Evolutionary conservation across 768 basidiomycete species (phyloP).

Genomic region (Podaxis sp.): DNA sequence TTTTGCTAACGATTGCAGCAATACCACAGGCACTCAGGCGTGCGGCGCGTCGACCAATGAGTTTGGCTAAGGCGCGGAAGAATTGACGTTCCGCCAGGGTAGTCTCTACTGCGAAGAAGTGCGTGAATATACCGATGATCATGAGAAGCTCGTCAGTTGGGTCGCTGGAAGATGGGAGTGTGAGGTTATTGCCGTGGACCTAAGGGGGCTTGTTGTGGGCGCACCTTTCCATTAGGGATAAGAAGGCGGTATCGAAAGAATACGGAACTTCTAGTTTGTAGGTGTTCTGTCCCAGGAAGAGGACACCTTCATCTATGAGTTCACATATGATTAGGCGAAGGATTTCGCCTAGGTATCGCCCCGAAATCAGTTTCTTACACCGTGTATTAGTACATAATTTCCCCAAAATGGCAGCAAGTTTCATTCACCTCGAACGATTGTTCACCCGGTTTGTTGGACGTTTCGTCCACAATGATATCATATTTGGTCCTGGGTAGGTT

Average conservation of each 20-base stretch:
- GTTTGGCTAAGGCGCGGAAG: constrained; percentile 88
- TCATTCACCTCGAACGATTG: constrained; percentile 80
- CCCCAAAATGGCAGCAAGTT: not conserved
- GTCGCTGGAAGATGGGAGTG: constrained; percentile 49
- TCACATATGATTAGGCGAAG: constrained; percentile 93
- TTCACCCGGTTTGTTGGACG: constrained; percentile 94
- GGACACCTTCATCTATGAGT: constrained; percentile 92
- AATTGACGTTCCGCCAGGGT: constrained; percentile 96
- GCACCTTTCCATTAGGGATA: constrained; percentile 94
- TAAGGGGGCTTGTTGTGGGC: not conserved
- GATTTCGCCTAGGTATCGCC: constrained; percentile 94
- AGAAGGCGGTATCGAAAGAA: constrained; percentile 92
- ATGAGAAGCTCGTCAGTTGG: constrained; percentile 95
- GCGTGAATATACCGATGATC: constrained; percentile 94
- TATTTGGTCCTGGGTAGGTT: constrained; percentile 95
- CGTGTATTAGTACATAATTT: not conserved
- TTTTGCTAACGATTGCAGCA: constrained; percentile 93
- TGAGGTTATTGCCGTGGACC: not conserved
- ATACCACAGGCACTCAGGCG: constrained; percentile 93
- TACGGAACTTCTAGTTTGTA: constrained; percentile 96
- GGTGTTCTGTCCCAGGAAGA: constrained; percentile 97
- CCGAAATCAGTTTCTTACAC: constrained; percentile 86
- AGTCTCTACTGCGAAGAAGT: constrained; percentile 96
- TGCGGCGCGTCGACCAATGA: constrained; percentile 88
- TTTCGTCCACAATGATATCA: constrained; percentile 86